These are phyloP conservation scores for Spiromastix sp. DNA, from an alignment of 2,329 filamentous ascomycete genomes.

Conservation along the genomic window DNA sequence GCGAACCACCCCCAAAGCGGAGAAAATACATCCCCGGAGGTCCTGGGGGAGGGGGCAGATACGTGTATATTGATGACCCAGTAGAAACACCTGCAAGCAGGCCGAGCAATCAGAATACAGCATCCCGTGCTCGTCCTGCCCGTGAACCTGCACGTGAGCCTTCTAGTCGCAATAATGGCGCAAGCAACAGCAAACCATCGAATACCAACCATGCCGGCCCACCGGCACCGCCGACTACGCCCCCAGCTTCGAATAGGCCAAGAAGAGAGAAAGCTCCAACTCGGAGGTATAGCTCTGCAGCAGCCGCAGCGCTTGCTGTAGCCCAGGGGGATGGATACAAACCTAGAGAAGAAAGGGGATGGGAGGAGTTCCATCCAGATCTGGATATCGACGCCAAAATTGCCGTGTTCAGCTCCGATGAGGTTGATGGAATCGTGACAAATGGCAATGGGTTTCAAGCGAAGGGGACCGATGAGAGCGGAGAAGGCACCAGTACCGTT, in stretches of 20 bases:
- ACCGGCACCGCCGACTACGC: slow-evolving; percentile 17
- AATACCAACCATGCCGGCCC: slow-evolving; percentile 13
- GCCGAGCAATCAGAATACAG: slow-evolving; percentile 37
- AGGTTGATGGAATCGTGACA: slow-evolving; percentile 65
- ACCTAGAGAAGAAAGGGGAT: slow-evolving; percentile 87
- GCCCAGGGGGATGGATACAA: slow-evolving; percentile 95
- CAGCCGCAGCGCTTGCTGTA: slow-evolving; percentile 79
- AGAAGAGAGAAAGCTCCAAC: slow-evolving; percentile 32
- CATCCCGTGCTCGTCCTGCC: slow-evolving; percentile 43
- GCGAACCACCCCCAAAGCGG: slow-evolving; percentile 58
- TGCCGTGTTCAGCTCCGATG: slow-evolving; percentile 67
- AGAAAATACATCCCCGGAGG: slow-evolving; percentile 77
- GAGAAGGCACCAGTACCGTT: slow-evolving; percentile 23
- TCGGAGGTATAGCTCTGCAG: slow-evolving; percentile 64
- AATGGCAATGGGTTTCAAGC: slow-evolving; percentile 19
- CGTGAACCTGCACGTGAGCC: slow-evolving; percentile 39
- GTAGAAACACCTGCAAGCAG: slow-evolving; percentile 45
- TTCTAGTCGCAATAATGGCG: slow-evolving; percentile 24
- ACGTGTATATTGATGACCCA: slow-evolving; percentile 60
- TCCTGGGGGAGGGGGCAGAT: slow-evolving; percentile 74
- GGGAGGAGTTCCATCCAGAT: slow-evolving; percentile 96
- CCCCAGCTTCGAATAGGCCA: slow-evolving; percentile 29
- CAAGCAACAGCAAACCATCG: slow-evolving; percentile 20
- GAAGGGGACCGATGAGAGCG: slow-evolving; percentile 12
- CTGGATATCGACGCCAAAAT: slow-evolving; percentile 79